A percentile compares a stretch with the other conserved stretches of the same genome.
These are phyloP conservation scores for Ophiostoma himal-ulmi DNA, from an alignment of 2,329 filamentous ascomycete genomes.

Conservation along the genomic window DNA sequence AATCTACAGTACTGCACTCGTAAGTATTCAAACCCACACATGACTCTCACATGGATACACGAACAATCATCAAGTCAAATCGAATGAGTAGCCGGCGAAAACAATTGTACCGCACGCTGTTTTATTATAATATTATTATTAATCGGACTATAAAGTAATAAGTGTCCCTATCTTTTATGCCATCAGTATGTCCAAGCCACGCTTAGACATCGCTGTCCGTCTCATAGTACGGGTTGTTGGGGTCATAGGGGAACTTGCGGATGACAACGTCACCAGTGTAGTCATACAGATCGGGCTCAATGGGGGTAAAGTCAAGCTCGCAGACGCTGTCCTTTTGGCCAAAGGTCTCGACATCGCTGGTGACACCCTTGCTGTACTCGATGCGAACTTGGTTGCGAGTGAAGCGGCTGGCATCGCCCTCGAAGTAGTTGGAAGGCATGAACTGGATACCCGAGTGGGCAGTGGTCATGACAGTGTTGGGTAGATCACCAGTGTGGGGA, in stretches of 20 bases:
- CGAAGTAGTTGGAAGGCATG: constrained; percentile 42
- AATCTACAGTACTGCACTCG: too few species aligned
- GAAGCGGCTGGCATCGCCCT: constrained; percentile 36
- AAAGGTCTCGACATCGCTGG: constrained; percentile 19
- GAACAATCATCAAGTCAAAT: background rate
- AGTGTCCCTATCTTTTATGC: background rate
- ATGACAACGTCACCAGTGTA: constrained; percentile 33
- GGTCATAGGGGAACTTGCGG: constrained; percentile 37
- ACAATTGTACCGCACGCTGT: background rate
- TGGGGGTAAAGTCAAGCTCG: constrained; percentile 19
- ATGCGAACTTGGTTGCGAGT: constrained; percentile 40
- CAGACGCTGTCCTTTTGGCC: constrained; percentile 21
- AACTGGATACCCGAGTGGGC: constrained; percentile 41
- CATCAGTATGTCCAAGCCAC: background rate
- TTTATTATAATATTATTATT: background rate
- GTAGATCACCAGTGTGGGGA: constrained; percentile 48
- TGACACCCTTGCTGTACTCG: constrained; percentile 20
- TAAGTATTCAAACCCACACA: too few species aligned
- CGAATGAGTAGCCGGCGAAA: background rate
- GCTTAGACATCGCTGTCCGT: constrained; percentile 29
- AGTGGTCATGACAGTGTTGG: constrained; percentile 48
- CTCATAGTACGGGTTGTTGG: constrained; percentile 34
- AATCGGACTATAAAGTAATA: background rate
- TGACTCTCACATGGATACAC: too few species aligned
- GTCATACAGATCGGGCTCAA: constrained; percentile 23